Evolutionary conservation across 2,329 filamentous ascomycete species (phyloP), one percentile per base, ranked within the genome.

Genomic region (Akanthomyces lecanii): DNA sequence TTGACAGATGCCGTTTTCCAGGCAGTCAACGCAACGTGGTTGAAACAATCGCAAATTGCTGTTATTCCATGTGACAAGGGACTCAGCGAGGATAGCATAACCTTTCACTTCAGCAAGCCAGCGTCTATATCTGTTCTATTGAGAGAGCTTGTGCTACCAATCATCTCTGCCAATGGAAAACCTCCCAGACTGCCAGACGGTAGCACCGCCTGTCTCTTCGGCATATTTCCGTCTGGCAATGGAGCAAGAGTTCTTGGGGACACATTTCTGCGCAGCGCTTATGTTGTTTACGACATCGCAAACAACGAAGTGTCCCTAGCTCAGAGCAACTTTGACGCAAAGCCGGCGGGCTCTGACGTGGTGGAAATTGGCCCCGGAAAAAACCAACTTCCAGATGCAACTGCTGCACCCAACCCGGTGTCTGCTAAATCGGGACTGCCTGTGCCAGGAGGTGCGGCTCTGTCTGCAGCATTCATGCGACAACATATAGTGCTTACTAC

Each of bases 241-340:
- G 78, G 81, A 36, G 82, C 82, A n/a, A 81, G 82, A 50, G 84
- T 91, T 2, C 77, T 92, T 33, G 89, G 89, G 18, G 89, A 92
- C 71, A 90, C 89, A 0, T 92, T 92, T 72, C 77, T 92, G 61
- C 81, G 89, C 54, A 89, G 86, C 42, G 89, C 89, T 0, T 92
- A 92, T 68, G 82, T 91, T 16, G 89, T 92, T 12, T 92, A 90
- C 71, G 89, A 92, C 71, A 78, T 91, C 25, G 84, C 80, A 33
- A 90, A 89, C 72, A 86, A 91, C 71, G 80, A 89, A 74, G 86
- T 92, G 67, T 88, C 86, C 1, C 75, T 92, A 38, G 89, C 88
- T 1, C 85, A 89, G 72, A 88, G 88, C 21, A 82, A 80, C 57
- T 87, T 86, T 73, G 85, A 89, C 70, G 77, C 81, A 2, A 71